A percentile compares a stretch with the other conserved stretches of the same genome.
These are phyloP conservation scores for Lindgomyces ingoldianus DNA, from an alignment of 495 filamentous ascomycete species.

Conservation along the genomic window DNA sequence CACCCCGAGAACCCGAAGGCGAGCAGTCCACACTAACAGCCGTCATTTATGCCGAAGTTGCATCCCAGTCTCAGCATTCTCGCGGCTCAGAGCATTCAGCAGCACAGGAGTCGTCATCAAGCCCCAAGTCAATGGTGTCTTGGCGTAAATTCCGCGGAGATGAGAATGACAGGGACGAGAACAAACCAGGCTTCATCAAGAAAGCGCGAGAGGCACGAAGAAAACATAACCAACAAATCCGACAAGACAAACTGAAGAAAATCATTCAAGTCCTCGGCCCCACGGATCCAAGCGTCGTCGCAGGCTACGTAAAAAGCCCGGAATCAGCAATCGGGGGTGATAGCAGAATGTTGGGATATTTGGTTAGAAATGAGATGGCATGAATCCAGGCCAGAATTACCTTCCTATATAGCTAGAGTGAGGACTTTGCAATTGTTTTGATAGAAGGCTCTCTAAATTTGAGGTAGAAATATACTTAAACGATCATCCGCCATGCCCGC, in stretches of 20 bases:
- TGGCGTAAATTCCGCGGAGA: neutral
- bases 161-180: too few relatives aligned
- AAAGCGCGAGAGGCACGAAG: conserved; percentile 20
- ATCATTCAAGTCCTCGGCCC: conserved; percentile 32
- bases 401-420: too few relatives aligned
- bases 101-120: neutral
- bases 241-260: conserved; percentile 28
- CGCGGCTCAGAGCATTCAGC: neutral
- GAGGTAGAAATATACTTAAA: neutral
- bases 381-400: too few relatives aligned
- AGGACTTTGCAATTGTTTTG: too few relatives aligned
- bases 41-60: neutral
- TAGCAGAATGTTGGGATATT: conserved; percentile 24
- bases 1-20: too few relatives aligned
- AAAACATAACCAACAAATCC: conserved; percentile 4
- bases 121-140: neutral
- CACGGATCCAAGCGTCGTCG: conserved; percentile 31
- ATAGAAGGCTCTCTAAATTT: neutral
- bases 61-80: neutral
- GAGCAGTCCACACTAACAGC: too few relatives aligned
- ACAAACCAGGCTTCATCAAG: conserved; percentile 18
- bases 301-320: conserved; percentile 6
- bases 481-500: neutral
- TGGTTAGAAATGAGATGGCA: too few relatives aligned
- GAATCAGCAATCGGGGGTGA: neutral